Evolutionary conservation across 1,139 yeast species (phyloP).

Genomic region (Debaryomycetaceae sp.): DNA sequence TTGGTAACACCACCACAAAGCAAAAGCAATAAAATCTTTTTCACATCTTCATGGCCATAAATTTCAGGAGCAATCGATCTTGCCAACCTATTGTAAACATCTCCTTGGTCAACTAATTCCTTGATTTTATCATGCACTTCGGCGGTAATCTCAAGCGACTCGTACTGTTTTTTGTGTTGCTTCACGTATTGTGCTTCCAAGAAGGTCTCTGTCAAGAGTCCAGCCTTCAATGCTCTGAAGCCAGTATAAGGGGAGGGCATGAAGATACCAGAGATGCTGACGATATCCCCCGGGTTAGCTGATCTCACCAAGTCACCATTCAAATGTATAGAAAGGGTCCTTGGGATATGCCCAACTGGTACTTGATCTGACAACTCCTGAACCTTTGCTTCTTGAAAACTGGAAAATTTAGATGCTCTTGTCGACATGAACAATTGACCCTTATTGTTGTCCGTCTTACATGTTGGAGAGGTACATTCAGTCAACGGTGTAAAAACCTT

Average conservation of each 20-base stretch:
- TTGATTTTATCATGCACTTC: conserved; percentile 56
- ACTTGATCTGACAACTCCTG: conserved; percentile 96
- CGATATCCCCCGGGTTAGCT: conserved; percentile 91
- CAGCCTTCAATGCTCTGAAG: conserved; percentile 86
- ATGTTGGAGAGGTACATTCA: conserved; percentile 82
- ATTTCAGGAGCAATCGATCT: conserved; percentile 96
- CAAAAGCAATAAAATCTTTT: conserved; percentile 79
- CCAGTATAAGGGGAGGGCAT: conserved; percentile 96
- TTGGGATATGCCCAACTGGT: conserved; percentile 96
- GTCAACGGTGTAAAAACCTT: conserved; percentile 79
- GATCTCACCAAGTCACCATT: conserved; percentile 87
- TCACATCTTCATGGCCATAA: conserved; percentile 89
- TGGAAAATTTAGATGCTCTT: conserved; percentile 90
- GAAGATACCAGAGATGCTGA: conserved; percentile 87
- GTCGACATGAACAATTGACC: conserved; percentile 93
- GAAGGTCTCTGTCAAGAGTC: conserved; percentile 89
- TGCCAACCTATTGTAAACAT: conserved; percentile 77
- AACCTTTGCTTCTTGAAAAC: conserved; percentile 92
- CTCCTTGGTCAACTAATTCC: conserved; percentile 52
- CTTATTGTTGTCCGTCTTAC: conserved; percentile 73
- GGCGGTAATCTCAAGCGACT: conserved; percentile 55
- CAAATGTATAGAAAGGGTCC: conserved; percentile 77
- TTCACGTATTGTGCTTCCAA: conserved; percentile 81
- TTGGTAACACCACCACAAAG: conserved; percentile 96
- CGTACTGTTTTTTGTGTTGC: conserved; percentile 90